Base-by-base conservation (phyloP, 2,329 filamentous ascomycete species). In the Fusarium duplospermum region DNA sequence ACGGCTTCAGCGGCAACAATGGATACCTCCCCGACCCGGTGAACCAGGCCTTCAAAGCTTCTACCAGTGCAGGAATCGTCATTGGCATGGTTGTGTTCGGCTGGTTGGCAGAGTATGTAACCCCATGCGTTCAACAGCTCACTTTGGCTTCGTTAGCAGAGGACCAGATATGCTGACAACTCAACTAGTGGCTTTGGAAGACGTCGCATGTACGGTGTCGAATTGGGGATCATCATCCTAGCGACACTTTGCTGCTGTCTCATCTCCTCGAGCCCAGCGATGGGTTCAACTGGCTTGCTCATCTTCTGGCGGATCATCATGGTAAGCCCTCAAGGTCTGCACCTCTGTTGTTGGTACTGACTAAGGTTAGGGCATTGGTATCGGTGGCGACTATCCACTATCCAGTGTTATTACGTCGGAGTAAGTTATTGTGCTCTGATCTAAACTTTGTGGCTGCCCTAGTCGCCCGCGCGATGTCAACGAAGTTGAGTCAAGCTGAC, bases 331-430 rank as follows among this genome's bases (percentile, higher is more conserved):
- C 38, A 29, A 22, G 33, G 11, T 16, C 40, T 63, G 6, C 24
- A 20, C 14, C 54, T 47, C 33, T 4, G 29, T 9, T 29, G 54
- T 38, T 10, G 31, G 58, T 66, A 62, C 69, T 78, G 54, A 79
- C 66, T 52, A 56, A 24, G 35, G 14, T 18, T 4, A 86, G 84
- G 93, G 93, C 38, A 87, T 94, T 68, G 93, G 93, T 33, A 94
- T 95, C 60, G 93, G 94, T 74, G 94, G 93, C 70, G 94, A 96
- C 79, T 96, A 96, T 81, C 94, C 94, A 3, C 86, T 96, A 54
- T 92, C 92, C 0, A 75, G 72, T 71, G 92, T 96, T 62, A 95
- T 95, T 74, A 96, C 93, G 6, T 93, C 93, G 13, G 94, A 96
- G 87, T 86, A 77, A 77, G 83, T 81, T 35, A 18, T n/a, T 33